Base-by-base conservation (phyloP, 2,329 filamentous ascomycete genomes). In the Penicillium sp. region DNA sequence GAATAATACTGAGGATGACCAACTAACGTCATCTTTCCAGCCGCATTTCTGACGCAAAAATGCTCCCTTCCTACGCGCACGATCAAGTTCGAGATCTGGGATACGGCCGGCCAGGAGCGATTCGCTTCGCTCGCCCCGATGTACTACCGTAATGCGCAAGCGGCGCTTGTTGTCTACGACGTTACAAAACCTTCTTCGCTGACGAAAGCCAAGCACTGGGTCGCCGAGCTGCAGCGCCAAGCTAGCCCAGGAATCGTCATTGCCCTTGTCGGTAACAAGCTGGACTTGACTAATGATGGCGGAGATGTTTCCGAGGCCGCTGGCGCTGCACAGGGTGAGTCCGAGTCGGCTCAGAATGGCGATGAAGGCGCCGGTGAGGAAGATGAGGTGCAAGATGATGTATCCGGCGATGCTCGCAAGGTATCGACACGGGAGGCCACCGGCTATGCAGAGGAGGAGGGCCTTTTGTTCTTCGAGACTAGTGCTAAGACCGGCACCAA, bases 131-230 rank as follows among this genome's bases (percentile, higher is more conserved):
- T 97, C 59, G 94, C 94, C 50, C 94, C 93, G 68, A 97, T 97
- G 94, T 99, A 99, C 84, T 97, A 97, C 82, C 92, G 93, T 77
- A 97, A 99, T 74, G 94, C 94, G 50, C 93, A 97, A 79, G 92
- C 92, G 62, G 94, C 94, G 14, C 89, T 99, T 65, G 93, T 99
- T 60, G 93, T 97, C 73, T 99, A 97, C 85, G 93, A 99, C 74
- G 87, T 99, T 68, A 99, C 94, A 61, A 97, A 97, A 77, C 89
- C 92, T 42, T 94, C 91, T 48, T 96, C 92, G 46, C 87, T 99
- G 66, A 86, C 91, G 76, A 97, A 99, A 80, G 94, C 94, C 51
- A 96, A 96, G 79, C 93, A 97, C 82, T 99, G 93, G 93, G 92
- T 99, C 54, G 93, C 93, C 55, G 93, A 99, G 78, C 84, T 99